Evolutionary conservation across 768 basidiomycete genomes (phyloP), one percentile per base, ranked within the genome.

Genomic region (Psilocybe sp.): DNA sequence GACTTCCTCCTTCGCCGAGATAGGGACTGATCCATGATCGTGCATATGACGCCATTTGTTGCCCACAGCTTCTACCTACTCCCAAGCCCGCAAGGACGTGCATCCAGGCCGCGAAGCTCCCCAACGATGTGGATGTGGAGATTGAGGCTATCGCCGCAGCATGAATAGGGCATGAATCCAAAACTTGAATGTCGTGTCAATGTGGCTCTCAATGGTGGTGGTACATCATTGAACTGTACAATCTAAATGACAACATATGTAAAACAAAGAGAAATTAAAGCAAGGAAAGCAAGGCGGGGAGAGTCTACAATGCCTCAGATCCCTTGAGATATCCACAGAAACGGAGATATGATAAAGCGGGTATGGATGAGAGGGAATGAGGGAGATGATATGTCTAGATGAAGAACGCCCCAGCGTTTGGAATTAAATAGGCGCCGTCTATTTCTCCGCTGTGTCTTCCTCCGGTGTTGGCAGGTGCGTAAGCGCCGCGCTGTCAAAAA

Each of bases 11-110:
- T 15, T 9, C 0, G 20, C 4, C 18, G n/a, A 36, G 46, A 44
- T 28, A 28, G 23, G 23, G 23, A 7, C 23, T 28, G 7, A 28
- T 7, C 23, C 3, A 28, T 28, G 23, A 28, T 28, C 23, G 23
- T 28, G 4, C 37, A 13, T 11, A 16, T 33, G 16, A 18, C 7
- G 28, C 35, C 18, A 32, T 3, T 15, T 40, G 4, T n/a, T 12
- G 18, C 18, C 18, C 18, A 28, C 50, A 44, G 78, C 52, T 78
- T 8, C 59, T 80, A 23, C 80, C 79, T 0, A 68, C 62, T 31
- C 79, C 78, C 13, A 88, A 88, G 68, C 89, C 89, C 10, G 81
- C 87, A 7, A 69, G 88, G 47, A 87, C 85, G 8, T 86, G 84
- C 64, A 87, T 92, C 54, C 86, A 89, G 69, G 85, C 82, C 11